Conservation (phyloP, 805 yeast genomes). For the Candida maris region DNA sequence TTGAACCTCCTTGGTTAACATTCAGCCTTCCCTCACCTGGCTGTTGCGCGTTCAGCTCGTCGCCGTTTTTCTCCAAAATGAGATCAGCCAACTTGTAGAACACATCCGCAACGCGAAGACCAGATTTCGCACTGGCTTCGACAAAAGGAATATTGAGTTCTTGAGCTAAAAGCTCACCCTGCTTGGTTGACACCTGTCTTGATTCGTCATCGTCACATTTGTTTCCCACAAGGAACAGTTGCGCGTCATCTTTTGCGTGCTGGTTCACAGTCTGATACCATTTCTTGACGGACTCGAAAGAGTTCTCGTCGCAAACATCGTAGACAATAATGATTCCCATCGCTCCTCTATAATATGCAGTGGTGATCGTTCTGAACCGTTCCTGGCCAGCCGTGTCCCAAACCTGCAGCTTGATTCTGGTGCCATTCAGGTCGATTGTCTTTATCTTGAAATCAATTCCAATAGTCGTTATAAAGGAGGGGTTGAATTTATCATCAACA, state of each 20-base stretch:
- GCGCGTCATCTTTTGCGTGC: conserved; percentile 96
- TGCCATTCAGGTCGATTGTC: conserved; percentile 90
- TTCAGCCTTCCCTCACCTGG: conserved; percentile 22
- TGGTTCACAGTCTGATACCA: conserved; percentile 97
- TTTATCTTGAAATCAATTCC: conserved; percentile 98
- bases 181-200: conserved; percentile 83
- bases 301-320: conserved; percentile 84
- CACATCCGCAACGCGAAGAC: conserved; percentile 86
- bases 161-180: conserved; percentile 84
- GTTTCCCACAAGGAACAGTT: conserved; percentile 90
- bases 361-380: conserved; percentile 88
- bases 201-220: conserved; percentile 87
- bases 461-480: conserved; percentile 93
- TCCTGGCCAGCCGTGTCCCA: conserved; percentile 99
- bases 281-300: conserved; percentile 86
- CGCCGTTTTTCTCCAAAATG: conserved; percentile 73
- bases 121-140: conserved; percentile 95
- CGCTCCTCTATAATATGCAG: conserved; percentile 90
- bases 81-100: conserved; percentile 85
- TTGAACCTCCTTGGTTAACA: conserved; percentile 22
- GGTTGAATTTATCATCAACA: conserved; percentile 95
- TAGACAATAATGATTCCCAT: conserved; percentile 82
- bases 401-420: conserved; percentile 88
- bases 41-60: conserved; percentile 30
- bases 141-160: conserved; percentile 86